Percentiles rank a stretch among this genome's conserved stretches.
Conservation (phyloP, 2,329 filamentous ascomycete species). For the Hymenoscyphus fructigenus region DNA sequence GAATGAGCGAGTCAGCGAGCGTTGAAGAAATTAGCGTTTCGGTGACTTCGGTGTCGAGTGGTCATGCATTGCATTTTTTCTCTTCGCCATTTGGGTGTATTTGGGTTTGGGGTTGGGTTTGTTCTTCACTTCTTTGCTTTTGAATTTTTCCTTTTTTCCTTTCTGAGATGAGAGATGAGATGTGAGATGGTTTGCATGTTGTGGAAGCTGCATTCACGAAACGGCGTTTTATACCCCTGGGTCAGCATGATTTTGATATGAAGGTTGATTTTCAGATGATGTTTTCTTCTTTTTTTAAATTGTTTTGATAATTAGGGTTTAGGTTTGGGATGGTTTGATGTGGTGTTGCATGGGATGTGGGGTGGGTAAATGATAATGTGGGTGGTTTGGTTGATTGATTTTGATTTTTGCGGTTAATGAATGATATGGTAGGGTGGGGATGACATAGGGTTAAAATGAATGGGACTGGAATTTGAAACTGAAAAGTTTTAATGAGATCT, state of each 20-base stretch:
- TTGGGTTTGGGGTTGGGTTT: background rate
- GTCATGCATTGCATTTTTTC: background rate
- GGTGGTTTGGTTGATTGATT: background rate
- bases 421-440: too few species aligned
- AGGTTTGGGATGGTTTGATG: background rate
- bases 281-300: background rate
- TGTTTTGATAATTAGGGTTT: background rate
- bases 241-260: conserved; percentile 2
- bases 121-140: background rate
- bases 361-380: background rate
- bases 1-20: background rate
- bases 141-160: background rate
- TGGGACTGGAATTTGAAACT: too few species aligned
- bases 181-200: conserved; percentile 1
- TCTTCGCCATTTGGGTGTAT: background rate
- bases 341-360: background rate
- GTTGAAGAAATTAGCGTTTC: background rate
- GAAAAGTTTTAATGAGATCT: too few species aligned
- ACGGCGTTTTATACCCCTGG: conserved; percentile 11
- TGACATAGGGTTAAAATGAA: too few species aligned
- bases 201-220: background rate
- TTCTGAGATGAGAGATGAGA: background rate
- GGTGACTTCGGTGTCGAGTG: background rate
- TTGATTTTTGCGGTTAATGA: background rate
- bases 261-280: background rate